These are phyloP conservation scores for Didymella lethalis DNA, from an alignment of 2,329 filamentous ascomycete species.

Conservation along the genomic window DNA sequence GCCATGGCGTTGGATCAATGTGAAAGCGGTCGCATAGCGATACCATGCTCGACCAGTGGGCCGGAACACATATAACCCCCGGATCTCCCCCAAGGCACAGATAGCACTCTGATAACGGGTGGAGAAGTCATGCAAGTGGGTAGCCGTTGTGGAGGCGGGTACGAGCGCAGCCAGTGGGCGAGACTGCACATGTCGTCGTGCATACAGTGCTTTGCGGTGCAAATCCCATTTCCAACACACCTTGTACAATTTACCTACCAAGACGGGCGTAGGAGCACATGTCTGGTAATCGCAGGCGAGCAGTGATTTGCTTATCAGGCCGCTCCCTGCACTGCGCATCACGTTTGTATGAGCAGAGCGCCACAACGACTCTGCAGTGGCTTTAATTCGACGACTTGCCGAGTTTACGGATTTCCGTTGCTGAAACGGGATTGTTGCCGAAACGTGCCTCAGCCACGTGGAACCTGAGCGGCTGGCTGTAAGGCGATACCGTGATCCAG, in stretches of 20 bases:
- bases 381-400: background rate
- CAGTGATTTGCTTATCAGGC: conserved; percentile 15
- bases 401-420: conserved; percentile 1
- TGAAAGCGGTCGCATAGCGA: conserved; percentile 9
- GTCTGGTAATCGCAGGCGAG: conserved; percentile 18
- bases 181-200: conserved; percentile 8
- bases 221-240: background rate
- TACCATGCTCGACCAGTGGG: background rate
- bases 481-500: conserved; percentile 4
- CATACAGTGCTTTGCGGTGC: background rate
- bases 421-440: conserved; percentile 16
- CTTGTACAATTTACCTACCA: conserved; percentile 13
- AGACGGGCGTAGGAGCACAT: conserved; percentile 19
- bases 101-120: conserved; percentile 15
- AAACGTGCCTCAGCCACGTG: conserved; percentile 14
- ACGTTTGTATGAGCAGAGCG: conserved; percentile 3
- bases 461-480: conserved; percentile 6
- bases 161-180: background rate
- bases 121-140: conserved; percentile 1
- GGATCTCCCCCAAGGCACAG: background rate
- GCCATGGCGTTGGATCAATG: conserved; percentile 19
- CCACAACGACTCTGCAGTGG: background rate
- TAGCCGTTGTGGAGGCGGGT: conserved; percentile 10
- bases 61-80: conserved; percentile 12
- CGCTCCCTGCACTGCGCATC: conserved; percentile 8